phyloP scores from a whole-genome alignment of 208 protist species.

The Strigomonas oncopelti region DNA sequence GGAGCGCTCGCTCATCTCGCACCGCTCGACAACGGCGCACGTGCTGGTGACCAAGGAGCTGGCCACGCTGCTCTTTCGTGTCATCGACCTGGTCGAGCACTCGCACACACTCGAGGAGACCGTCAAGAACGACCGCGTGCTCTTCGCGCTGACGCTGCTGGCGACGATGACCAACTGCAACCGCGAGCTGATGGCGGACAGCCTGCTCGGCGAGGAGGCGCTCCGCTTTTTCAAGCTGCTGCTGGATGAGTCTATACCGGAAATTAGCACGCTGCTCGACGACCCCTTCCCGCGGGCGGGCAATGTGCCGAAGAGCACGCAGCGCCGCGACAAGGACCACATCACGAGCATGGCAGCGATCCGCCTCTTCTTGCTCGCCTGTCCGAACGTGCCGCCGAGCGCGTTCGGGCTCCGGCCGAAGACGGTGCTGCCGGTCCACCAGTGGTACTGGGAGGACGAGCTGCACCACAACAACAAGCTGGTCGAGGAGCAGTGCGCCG shows the following conservation, averaged over 20 bases:
- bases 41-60: slow-evolving; percentile 52
- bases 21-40: slow-evolving; percentile 53
- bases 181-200: slow-evolving; percentile 43
- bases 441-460: slow-evolving; percentile 89
- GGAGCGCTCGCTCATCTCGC: slow-evolving; percentile 69
- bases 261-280: slow-evolving; percentile 60
- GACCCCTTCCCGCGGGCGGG: slow-evolving; percentile 68
- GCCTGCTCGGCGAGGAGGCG: slow-evolving; percentile 52
- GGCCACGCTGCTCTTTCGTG: slow-evolving; percentile 47
- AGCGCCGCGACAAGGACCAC: slow-evolving; percentile 76
- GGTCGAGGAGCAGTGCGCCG: slow-evolving; percentile 66
- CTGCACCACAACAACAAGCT: slow-evolving; percentile 68
- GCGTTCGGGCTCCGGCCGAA: slow-evolving; percentile 77
- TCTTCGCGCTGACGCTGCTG: slow-evolving; percentile 77
- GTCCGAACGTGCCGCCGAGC: slow-evolving; percentile 56
- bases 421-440: slow-evolving; percentile 73
- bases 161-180: slow-evolving; percentile 43
- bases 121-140: slow-evolving; percentile 53
- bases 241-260: slow-evolving; percentile 45
- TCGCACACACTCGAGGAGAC: slow-evolving; percentile 60
- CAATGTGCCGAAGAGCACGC: slow-evolving; percentile 41
- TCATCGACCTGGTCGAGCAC: slow-evolving; percentile 56
- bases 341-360: slow-evolving; percentile 79
- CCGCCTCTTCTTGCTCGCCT: slow-evolving; percentile 70
- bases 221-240: slow-evolving; percentile 61